Conservation (phyloP, 2,329 filamentous ascomycete species). For the Arthrobotrys musiformis region DNA sequence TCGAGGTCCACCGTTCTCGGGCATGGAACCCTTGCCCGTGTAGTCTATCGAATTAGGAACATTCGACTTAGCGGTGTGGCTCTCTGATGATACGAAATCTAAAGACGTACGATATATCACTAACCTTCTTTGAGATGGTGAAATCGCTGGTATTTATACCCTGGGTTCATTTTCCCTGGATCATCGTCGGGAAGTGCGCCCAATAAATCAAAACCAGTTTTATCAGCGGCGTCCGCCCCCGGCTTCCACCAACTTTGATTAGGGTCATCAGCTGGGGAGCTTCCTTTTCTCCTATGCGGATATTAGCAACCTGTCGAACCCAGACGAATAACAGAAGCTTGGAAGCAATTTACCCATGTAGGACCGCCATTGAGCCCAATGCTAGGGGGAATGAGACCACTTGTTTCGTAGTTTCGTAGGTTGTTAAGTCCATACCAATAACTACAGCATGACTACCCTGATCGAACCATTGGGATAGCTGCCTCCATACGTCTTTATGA, state of each 20-base stretch:
- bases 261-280: slow-evolving; percentile 31
- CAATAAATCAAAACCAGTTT: not conserved
- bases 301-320: not conserved
- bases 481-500: slow-evolving; percentile 23
- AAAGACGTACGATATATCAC: not conserved
- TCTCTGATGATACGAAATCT: too few relatives aligned
- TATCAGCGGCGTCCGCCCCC: not conserved
- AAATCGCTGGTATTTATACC: slow-evolving; percentile 9
- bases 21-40: not conserved
- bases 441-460: slow-evolving; percentile 26
- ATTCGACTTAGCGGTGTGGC: too few relatives aligned
- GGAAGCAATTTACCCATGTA: slow-evolving; percentile 44
- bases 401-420: not conserved
- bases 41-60: not conserved
- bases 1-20: slow-evolving; percentile 1
- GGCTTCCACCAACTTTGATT: slow-evolving; percentile 26
- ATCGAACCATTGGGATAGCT: slow-evolving; percentile 6
- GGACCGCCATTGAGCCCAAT: not conserved
- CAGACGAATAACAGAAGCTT: not conserved
- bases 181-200: not conserved
- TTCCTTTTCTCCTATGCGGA: slow-evolving; percentile 2
- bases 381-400: not conserved
- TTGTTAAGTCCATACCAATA: slow-evolving; percentile 8
- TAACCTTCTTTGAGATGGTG: slow-evolving; percentile 6
- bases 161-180: slow-evolving; percentile 6